Conservation (phyloP, 2,329 filamentous ascomycete species). For the Dothideomycetes sp. region DNA sequence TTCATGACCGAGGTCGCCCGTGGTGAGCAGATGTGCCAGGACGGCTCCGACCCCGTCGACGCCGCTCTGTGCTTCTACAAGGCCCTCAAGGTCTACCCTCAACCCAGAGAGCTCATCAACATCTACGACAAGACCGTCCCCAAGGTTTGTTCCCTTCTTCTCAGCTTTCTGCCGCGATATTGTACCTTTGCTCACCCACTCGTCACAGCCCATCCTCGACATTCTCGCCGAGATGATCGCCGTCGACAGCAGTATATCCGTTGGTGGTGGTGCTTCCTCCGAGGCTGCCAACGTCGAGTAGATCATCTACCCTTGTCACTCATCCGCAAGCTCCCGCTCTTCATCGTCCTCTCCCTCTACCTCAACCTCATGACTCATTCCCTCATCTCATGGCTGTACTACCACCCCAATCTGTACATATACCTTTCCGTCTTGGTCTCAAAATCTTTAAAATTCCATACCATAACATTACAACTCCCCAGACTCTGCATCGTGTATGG, state of each 20-base stretch:
- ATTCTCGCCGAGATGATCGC: constrained; percentile 98
- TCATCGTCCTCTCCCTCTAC: not conserved
- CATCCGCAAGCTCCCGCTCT: not conserved
- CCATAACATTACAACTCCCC: too few relatives aligned
- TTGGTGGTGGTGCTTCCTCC: constrained; percentile 21
- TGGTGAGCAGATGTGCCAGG: constrained; percentile 73
- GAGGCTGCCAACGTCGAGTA: constrained; percentile 25
- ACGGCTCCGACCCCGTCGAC: constrained; percentile 66
- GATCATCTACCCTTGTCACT: not conserved
- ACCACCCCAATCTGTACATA: constrained; percentile 14
- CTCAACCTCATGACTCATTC: not conserved
- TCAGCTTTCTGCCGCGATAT: constrained; percentile 8
- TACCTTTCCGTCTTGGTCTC: constrained; percentile 9
- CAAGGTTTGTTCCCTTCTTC: constrained; percentile 51
- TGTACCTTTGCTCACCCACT: not conserved
- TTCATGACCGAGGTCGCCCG: constrained; percentile 93
- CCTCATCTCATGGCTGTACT: constrained; percentile 12
- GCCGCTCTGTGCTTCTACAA: constrained; percentile 95
- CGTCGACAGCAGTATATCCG: constrained; percentile 58
- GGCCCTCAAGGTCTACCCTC: constrained; percentile 95
- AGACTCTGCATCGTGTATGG: too few relatives aligned
- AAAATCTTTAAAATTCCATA: constrained; percentile 10
- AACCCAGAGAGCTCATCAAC: constrained; percentile 80
- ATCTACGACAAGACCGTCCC: constrained; percentile 99
- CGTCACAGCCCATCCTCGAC: constrained; percentile 70